Percentiles rank a stretch among this genome's conserved stretches.
Evolutionary conservation across 208 protist genomes (phyloP).

Genomic region (Phytomonas sp.): DNA sequence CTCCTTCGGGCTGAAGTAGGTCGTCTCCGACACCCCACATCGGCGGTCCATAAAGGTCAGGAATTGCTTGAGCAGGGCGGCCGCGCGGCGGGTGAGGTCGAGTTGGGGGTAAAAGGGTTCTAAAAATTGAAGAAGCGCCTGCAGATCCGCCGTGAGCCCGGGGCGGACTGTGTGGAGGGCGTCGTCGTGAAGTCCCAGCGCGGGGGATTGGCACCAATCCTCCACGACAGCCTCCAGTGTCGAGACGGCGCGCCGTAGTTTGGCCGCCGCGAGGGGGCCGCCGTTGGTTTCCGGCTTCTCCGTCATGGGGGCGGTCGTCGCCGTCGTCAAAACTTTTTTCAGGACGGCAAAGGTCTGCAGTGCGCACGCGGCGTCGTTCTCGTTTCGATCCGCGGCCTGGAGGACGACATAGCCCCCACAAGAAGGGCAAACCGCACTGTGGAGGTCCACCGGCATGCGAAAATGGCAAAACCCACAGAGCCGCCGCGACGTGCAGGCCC

Average conservation of each 20-base stretch:
- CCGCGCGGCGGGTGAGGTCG: constrained; percentile 27
- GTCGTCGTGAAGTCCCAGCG: not conserved
- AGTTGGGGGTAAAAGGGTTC: constrained; percentile 15
- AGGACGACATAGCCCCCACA: constrained; percentile 20
- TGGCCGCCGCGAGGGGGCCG: constrained; percentile 6
- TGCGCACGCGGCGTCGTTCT: not conserved
- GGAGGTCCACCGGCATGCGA: constrained; percentile 8
- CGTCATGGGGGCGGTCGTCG: constrained; percentile 16
- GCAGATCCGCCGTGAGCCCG: constrained; percentile 18
- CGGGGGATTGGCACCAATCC: constrained; percentile 13
- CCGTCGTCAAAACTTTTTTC: not conserved
- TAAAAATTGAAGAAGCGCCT: constrained; percentile 10
- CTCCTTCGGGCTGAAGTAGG: constrained; percentile 20
- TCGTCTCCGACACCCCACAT: constrained; percentile 22
- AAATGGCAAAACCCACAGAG: constrained; percentile 17
- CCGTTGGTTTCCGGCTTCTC: constrained; percentile 19
- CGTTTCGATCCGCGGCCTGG: not conserved
- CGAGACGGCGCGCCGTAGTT: constrained; percentile 9
- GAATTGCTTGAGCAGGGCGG: constrained; percentile 39
- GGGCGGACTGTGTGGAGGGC: not conserved
- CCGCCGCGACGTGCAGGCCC: constrained; percentile 7
- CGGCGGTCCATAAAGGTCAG: constrained; percentile 30
- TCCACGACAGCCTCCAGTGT: constrained; percentile 11
- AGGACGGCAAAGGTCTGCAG: constrained; percentile 2
- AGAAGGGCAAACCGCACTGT: constrained; percentile 21